Percentiles rank a stretch among this genome's conserved stretches.
Evolutionary conservation across 2,329 filamentous ascomycete genomes (phyloP).

Genomic region (Esteya vermicola): DNA sequence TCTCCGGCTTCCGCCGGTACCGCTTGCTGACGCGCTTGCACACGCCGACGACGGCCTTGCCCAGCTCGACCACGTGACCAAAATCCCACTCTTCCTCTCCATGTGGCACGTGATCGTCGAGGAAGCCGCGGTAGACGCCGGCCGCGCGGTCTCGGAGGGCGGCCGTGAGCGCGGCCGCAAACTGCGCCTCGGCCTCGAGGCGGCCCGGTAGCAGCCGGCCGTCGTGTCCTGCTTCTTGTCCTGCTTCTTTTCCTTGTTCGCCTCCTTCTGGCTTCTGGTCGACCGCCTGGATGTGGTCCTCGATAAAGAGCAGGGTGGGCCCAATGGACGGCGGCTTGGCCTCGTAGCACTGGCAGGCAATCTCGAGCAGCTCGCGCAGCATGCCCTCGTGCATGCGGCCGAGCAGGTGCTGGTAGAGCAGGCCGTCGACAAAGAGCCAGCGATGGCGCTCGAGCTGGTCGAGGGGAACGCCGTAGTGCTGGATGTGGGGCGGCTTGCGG

Average conservation of each 20-base stretch:
- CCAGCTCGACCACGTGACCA: conserved; percentile 76
- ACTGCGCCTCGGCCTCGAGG: conserved; percentile 56
- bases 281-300: conserved; percentile 70
- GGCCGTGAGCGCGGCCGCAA: conserved; percentile 55
- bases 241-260: no score
- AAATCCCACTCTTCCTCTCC: conserved; percentile 80
- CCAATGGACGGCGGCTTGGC: conserved; percentile 72
- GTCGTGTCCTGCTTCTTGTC: no score
- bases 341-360: conserved; percentile 81
- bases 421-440: conserved; percentile 58
- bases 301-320: conserved; percentile 55
- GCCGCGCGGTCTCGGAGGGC: conserved; percentile 61
- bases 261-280: no score
- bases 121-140: conserved; percentile 64
- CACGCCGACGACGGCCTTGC: conserved; percentile 71
- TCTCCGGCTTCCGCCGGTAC: conserved; percentile 73
- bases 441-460: conserved; percentile 40
- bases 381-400: conserved; percentile 65
- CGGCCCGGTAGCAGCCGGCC: conserved; percentile 58
- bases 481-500: conserved; percentile 47
- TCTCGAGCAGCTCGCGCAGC: conserved; percentile 66
- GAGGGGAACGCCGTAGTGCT: conserved; percentile 34
- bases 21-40: conserved; percentile 85
- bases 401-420: conserved; percentile 61
- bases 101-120: conserved; percentile 68